Evolutionary conservation across 257 asterid genomes (phyloP).

Genomic region (Avicennia marina): DNA sequence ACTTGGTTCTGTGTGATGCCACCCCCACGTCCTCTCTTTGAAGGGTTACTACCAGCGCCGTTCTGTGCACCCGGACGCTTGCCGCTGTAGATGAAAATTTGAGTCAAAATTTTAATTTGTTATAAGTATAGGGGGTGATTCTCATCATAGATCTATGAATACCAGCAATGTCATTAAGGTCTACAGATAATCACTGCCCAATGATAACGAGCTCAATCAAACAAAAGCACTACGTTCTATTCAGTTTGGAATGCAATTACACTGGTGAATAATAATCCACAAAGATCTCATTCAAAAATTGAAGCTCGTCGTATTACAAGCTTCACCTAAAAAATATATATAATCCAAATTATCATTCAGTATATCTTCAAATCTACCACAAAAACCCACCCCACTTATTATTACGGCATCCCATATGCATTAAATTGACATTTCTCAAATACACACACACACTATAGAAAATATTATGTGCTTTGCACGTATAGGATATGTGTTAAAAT

Average conservation of each 20-base stretch:
- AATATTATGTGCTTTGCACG: too few relatives aligned
- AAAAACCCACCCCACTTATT: too few relatives aligned
- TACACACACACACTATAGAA: too few relatives aligned
- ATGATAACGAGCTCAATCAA: too few relatives aligned
- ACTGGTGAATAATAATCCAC: not conserved
- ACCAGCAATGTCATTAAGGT: too few relatives aligned
- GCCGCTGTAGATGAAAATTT: conserved; percentile 32
- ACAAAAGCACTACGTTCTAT: too few relatives aligned
- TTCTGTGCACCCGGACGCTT: conserved; percentile 58
- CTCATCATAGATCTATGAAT: not conserved
- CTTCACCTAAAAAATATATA: not conserved
- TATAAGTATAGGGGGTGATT: not conserved
- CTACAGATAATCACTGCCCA: too few relatives aligned
- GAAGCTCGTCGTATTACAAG: not conserved
- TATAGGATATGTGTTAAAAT: too few relatives aligned
- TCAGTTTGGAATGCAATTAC: not conserved
- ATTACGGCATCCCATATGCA: too few relatives aligned
- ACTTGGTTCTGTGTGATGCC: conserved; percentile 36
- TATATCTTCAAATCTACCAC: not conserved
- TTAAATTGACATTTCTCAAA: too few relatives aligned
- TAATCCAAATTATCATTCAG: not conserved
- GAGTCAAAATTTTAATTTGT: not conserved
- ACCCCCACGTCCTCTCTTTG: conserved; percentile 64
- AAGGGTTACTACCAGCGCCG: conserved; percentile 33
- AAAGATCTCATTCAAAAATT: too few relatives aligned